Conservation (phyloP, 2,329 filamentous ascomycete genomes). For the Pseudogymnoascus sp. region DNA sequence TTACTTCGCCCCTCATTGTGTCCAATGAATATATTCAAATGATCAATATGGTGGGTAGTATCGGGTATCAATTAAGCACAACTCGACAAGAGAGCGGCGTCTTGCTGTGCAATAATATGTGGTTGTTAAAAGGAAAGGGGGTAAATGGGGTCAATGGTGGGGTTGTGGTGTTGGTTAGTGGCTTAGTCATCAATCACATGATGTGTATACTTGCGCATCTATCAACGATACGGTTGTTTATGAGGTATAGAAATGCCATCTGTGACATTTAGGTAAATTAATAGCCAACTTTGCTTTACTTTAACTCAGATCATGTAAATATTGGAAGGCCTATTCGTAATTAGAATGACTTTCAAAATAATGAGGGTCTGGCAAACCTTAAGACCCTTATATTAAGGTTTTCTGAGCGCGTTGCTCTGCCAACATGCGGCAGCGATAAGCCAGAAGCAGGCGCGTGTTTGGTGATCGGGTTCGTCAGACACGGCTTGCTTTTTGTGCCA, state of each 20-base stretch:
- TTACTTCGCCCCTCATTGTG: slow-evolving; percentile 8
- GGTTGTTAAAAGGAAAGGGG: slow-evolving; percentile 6
- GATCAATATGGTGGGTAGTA: slow-evolving; percentile 7
- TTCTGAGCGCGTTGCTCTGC: background rate
- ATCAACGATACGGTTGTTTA: background rate
- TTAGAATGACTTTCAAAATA: background rate
- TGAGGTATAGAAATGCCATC: background rate
- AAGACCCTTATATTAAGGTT: slow-evolving; percentile 3
- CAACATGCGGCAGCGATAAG: background rate
- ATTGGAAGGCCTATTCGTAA: background rate
- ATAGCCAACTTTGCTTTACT: background rate
- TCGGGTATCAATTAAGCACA: slow-evolving; percentile 4
- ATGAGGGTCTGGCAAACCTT: background rate
- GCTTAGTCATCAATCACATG: slow-evolving; percentile 2
- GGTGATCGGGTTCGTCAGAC: background rate
- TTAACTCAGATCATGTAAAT: background rate
- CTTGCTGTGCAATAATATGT: slow-evolving; percentile 7
- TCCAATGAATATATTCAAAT: slow-evolving; percentile 4
- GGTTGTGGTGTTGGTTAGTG: background rate
- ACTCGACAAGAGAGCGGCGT: slow-evolving; percentile 3
- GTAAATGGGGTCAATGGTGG: slow-evolving; percentile 8
- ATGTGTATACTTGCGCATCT: background rate
- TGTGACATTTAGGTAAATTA: background rate
- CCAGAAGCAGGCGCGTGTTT: slow-evolving; percentile 7
- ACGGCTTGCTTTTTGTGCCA: background rate